Evolutionary conservation across 768 basidiomycete species (phyloP).

Genomic region (Tubosaeta brunneosetosa): DNA sequence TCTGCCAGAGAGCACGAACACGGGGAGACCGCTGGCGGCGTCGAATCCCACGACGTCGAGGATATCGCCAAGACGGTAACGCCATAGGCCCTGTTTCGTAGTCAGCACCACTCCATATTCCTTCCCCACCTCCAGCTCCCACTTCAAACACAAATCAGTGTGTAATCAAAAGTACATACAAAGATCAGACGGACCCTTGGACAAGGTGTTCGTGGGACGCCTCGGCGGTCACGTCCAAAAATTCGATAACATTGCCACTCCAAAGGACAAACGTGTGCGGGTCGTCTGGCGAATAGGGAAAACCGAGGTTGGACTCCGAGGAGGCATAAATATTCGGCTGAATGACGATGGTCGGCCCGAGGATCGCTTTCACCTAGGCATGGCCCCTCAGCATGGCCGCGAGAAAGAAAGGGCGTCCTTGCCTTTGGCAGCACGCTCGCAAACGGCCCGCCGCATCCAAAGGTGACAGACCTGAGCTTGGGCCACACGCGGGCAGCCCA

Average conservation of each 20-base stretch:
- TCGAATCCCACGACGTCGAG: background rate
- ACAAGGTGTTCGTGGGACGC: background rate
- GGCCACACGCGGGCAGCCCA: constrained; percentile 8
- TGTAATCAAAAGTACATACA: background rate
- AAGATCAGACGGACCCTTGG: background rate
- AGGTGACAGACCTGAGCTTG: background rate
- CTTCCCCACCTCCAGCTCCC: background rate
- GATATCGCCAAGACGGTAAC: background rate
- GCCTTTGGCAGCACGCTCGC: background rate
- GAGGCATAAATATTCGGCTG: background rate
- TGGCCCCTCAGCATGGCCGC: background rate
- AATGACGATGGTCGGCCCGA: constrained; percentile 4
- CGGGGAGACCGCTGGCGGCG: background rate
- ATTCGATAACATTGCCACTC: background rate
- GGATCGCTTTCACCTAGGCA: background rate
- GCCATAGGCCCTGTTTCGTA: background rate
- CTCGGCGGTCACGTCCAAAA: background rate
- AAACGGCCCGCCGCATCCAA: constrained; percentile 4
- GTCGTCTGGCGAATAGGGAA: background rate
- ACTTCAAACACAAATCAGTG: background rate
- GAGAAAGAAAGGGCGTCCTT: background rate
- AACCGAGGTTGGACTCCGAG: background rate
- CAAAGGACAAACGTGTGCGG: background rate
- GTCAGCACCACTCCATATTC: background rate
- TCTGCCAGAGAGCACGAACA: background rate